Base-by-base conservation (phyloP, 192 early-diverging fungal species). In the Coemansia sp. region DNA sequence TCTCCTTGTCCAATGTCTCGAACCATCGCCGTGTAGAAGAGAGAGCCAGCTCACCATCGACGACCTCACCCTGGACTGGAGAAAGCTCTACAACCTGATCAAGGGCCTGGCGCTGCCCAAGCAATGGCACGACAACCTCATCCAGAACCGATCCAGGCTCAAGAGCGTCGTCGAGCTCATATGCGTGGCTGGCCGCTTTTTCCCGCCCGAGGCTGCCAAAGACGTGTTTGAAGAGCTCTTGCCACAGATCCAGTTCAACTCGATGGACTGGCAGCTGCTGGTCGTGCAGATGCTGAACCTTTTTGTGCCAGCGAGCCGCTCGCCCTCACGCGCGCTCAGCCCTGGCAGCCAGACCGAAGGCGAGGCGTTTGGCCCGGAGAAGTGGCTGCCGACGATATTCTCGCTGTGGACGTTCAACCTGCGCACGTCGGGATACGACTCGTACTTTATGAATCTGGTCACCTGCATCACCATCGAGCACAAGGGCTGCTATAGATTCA, bases 331-430 rank as follows among this genome's bases (percentile, higher is more conserved):
- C n/a, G n/a, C n/a, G n/a, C n/a, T n/a, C n/a, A n/a, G n/a, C n/a
- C n/a, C n/a, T n/a, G n/a, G n/a, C n/a, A n/a, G n/a, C n/a, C n/a
- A n/a, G n/a, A 5, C 8, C 20, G 37, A 46, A 65, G 27, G 27
- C 33, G 23, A 27, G 54, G n/a, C 50, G 42, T 41, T 60, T 63
- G 64, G 70, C 26, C 79, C 82, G 9, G 66, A 75, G 41, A 65
- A 64, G 6, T 92, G 90, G 83, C 59, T 95, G 20, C 89, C 91
- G 19, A 89, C 87, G 8, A 57, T 93, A 8, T 93, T 96, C 53
- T 78, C 85, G 36, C 59, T 96, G 9, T 94, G 92, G 92, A 85
- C 84, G 8, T 77, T 86, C 32, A 72, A 82, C n/a, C 78, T 79
- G 11, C 71, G 76, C 28, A 80, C 77, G 5, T 55, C 64, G 5